Evolutionary conservation across 768 basidiomycete species (phyloP), one percentile per base, ranked within the genome.

Genomic region (Hericium erinaceus): DNA sequence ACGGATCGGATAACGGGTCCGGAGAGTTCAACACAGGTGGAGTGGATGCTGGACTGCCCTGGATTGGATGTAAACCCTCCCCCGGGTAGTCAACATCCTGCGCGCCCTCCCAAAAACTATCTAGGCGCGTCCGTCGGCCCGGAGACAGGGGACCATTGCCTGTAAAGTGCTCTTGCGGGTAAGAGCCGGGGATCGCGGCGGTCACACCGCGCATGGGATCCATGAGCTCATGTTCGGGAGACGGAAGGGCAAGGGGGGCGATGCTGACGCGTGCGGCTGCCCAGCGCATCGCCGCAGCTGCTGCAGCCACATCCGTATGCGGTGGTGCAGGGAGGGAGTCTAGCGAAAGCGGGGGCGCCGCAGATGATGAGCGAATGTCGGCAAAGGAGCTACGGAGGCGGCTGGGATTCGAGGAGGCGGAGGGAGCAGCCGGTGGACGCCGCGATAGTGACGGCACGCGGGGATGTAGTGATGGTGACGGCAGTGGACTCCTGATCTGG

Each of bases 171-270:
- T 65, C 65, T 58, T 66, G 60, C 55, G 75, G 74, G 67, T 84
- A 82, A 10, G 81, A 77, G 22, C 85, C 80, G 1, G 88, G 86
- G 48, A 88, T 79, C 9, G 81, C 74, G 24, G 87, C 76, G 9
- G 79, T 84, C 20, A 86, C 78, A 38, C 83, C 82, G 39, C 89
- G 83, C 83, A 97, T 85, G 0, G 94, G 94, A 70, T 97, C 94
- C 10, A 86, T 86, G 24, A 95, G 79, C 66, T 97, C 94, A 63
- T 89, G 85, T 66, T 98, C 94, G 0, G 94, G 94, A 11, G 87
- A 91, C 2, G 94, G 93, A 0, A 95, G 77, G 0, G 90, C 85
- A 24, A 98, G 77, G 0, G 94, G 94, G 0, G 91, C 85, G 56
- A 98, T 83, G 63, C 90, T 83, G 10, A 92, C 84, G 22, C 87